Evolutionary conservation across 1,139 yeast species (phyloP), one percentile per base, ranked within the genome.

Genomic region (Geotrichum phurueaensis): DNA sequence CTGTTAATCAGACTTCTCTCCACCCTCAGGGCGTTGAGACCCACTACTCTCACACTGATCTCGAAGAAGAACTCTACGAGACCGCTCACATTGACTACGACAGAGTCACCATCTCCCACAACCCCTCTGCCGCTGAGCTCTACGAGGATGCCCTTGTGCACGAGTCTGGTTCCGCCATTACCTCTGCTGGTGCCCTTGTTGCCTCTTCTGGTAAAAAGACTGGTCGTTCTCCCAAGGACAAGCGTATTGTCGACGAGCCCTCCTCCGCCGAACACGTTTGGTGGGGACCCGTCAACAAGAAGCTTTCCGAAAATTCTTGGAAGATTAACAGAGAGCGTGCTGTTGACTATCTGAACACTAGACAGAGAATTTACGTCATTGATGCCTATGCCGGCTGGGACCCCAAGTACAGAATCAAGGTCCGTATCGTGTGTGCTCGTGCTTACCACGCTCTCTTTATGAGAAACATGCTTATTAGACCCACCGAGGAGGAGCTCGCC

Each of bases 371-470:
- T 72, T 94, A 89, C 76, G 95, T 94, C 66, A 92, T 94, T 68
- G 99, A 94, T 75, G 98, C 98, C 49, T 94, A 76, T 74, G 99
- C 98, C 61, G 99, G 99, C 68, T 94, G 98, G 98, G 99, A 94
- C 76, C 97, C 98, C 74, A 86, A 90, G 75, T 94, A 94, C 85
- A 85, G 98, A 80, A 85, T 94, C 77, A 92, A 92, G 81, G 96
- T 94, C 65, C 86, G 99, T 79, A 87, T 94, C 68, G 95, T 94
- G 63, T 92, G 98, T 80, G 98, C 98, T 65, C 87, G 98, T 77
- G 98, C 99, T 63, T 94, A 94, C 82, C 99, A 94, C 75, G 98
- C 98, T 31, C 81, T 94, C 70, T 94, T 94, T 81, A 94, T 94
- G 99, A 87, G 96, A 72, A 94, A 94, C 75, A 94, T 94, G 99